Evolutionary conservation across 2,329 filamentous ascomycete species (phyloP).

Genomic region (Colletotrichum orchidophilum): DNA sequence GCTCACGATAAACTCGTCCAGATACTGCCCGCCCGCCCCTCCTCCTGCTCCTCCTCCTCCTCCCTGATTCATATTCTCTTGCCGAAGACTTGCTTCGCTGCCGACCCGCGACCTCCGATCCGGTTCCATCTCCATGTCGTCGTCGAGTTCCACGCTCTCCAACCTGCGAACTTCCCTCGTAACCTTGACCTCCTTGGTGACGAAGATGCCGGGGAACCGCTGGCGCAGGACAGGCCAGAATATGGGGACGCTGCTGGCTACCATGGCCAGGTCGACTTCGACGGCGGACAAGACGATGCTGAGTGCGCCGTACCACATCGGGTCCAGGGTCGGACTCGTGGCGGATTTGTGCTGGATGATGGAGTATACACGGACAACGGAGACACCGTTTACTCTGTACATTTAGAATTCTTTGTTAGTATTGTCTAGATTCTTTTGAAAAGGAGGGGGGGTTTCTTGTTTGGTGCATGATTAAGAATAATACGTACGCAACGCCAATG

Average conservation of each 20-base stretch:
- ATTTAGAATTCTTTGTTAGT: background rate
- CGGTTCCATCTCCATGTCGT: slow-evolving; percentile 23
- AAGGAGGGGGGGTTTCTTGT: too few relatives aligned
- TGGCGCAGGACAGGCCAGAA: slow-evolving; percentile 74
- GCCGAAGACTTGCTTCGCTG: slow-evolving; percentile 33
- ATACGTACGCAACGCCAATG: slow-evolving; percentile 43
- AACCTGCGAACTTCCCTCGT: slow-evolving; percentile 19
- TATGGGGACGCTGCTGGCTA: slow-evolving; percentile 75
- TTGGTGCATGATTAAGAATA: background rate
- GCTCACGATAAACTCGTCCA: slow-evolving; percentile 8
- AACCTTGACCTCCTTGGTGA: slow-evolving; percentile 29
- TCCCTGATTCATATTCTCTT: background rate
- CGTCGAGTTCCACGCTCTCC: slow-evolving; percentile 24
- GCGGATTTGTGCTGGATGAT: slow-evolving; percentile 42
- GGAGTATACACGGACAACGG: slow-evolving; percentile 43
- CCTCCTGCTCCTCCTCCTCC: too few relatives aligned
- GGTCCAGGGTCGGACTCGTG: slow-evolving; percentile 44
- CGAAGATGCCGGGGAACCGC: slow-evolving; percentile 26
- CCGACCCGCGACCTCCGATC: slow-evolving; percentile 21
- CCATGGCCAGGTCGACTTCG: slow-evolving; percentile 38
- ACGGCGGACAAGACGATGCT: slow-evolving; percentile 35
- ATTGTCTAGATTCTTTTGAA: background rate
- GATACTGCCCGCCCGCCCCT: background rate
- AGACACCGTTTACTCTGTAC: slow-evolving; percentile 37
- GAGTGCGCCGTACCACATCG: slow-evolving; percentile 44